Base-by-base conservation (phyloP, 129 eudicot species). In the Rutidosis leptorrhynchoides region DNA sequence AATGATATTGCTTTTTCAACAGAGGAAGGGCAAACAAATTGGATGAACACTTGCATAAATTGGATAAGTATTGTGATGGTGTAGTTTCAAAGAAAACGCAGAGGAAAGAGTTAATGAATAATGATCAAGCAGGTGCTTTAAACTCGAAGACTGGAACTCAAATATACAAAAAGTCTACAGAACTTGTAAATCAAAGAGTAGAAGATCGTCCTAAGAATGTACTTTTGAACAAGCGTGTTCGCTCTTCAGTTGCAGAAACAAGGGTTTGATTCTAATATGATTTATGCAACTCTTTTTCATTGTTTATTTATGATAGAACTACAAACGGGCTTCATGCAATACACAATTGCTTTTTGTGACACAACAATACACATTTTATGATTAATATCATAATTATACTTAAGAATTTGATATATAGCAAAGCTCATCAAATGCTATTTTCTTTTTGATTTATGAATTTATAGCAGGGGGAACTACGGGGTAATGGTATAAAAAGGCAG, bases 131-230 rank as follows among this genome's bases (percentile, higher is more conserved):
- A 70, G 78, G 89, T 78, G 82, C 82, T 42, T 74, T 85, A 60
- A 83, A 78, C 82, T 71, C 81, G 58, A 90, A 90, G 81, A 82
- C 67, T 68, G 95, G 95, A 69, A 67, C 79, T 64, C 93, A 82
- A 71, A 80, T 78, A 25, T 74, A 82, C 67, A 85, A 84, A 70
- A 83, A 66, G 52, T 62, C 95, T 20, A 65, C 85, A 63, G 95
- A 90, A 22, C 63, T 75, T 52, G 83, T 76, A 40, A 68, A 67
- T 37, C 90, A 80, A 67, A 90, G 83, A 67, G 54, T 79, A 52
- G 97, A 86, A 72, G 95, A 90, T 51, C 83, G 90, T 67, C 82
- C 87, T 35, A 90, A 87, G 86, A 87, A 84, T 72, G 83, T 61
- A 49, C 77, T 73, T 76, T 81, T 83, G 58, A 90, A 83, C 83